Evolutionary conservation across 495 filamentous ascomycete genomes (phyloP).

Genomic region (Pseudoneurospora amorphoporcata): DNA sequence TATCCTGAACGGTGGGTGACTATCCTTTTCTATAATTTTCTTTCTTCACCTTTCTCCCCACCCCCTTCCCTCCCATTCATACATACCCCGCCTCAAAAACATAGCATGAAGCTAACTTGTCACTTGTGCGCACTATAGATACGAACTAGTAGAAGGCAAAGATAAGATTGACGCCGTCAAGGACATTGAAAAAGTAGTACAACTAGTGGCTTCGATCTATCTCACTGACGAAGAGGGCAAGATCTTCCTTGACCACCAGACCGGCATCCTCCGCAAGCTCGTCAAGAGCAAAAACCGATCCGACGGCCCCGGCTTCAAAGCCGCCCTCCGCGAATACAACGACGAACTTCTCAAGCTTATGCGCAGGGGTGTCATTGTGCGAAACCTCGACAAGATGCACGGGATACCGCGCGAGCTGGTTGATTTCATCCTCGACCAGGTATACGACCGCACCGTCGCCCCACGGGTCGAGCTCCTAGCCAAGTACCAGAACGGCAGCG

Average conservation of each 20-base stretch:
- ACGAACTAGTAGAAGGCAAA: constrained; percentile 63
- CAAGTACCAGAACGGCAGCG: constrained; percentile 75
- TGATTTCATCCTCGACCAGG: constrained; percentile 74
- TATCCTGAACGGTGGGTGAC: constrained; percentile 58
- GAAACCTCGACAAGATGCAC: constrained; percentile 54
- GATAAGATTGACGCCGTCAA: constrained; percentile 78
- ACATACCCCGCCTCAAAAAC: not conserved
- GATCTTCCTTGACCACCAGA: constrained; percentile 60
- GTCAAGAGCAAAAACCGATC: constrained; percentile 51
- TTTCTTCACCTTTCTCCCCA: not conserved
- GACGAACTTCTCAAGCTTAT: constrained; percentile 47
- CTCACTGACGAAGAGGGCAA: constrained; percentile 54
- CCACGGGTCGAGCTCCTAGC: constrained; percentile 71
- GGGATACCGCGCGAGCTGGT: constrained; percentile 58
- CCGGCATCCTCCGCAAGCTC: constrained; percentile 61
- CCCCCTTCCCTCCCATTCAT: not conserved
- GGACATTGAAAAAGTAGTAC: constrained; percentile 74
- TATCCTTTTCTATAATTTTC: constrained; percentile 10
- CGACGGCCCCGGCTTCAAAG: constrained; percentile 56
- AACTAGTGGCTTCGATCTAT: constrained; percentile 63
- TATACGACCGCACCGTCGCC: constrained; percentile 85
- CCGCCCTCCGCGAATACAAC: constrained; percentile 69
- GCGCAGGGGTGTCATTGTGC: constrained; percentile 54
- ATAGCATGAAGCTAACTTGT: constrained; percentile 11
- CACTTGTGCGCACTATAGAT: constrained; percentile 39